A percentile compares a stretch with the other conserved stretches of the same genome.
phyloP scores from a whole-genome alignment of 768 basidiomycete species.

The Lyophyllum atratum region DNA sequence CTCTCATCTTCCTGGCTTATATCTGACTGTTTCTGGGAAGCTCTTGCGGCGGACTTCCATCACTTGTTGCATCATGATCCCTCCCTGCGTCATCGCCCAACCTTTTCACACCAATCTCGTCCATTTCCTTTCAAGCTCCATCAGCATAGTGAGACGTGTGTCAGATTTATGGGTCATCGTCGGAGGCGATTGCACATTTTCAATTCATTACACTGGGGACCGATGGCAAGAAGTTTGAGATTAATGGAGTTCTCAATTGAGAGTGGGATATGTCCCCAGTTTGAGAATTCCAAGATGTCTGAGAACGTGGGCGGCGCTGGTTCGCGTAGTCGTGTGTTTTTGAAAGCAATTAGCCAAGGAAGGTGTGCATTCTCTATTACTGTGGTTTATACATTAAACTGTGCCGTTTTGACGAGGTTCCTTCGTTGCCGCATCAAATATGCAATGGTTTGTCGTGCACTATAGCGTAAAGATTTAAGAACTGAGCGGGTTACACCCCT shows the following conservation, averaged over 20 bases:
- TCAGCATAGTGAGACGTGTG: not conserved
- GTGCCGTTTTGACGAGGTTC: not conserved
- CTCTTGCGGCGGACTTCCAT: not conserved
- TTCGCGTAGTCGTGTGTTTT: not conserved
- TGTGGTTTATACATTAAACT: not conserved
- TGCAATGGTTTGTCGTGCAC: constrained; percentile 16
- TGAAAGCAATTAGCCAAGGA: not conserved
- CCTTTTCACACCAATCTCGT: too few relatives aligned
- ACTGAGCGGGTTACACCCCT: not conserved
- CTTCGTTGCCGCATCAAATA: constrained; percentile 11
- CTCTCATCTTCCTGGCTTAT: not conserved
- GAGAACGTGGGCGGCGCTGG: not conserved
- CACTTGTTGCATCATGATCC: not conserved
- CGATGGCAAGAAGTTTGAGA: not conserved
- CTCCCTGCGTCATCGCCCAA: not conserved
- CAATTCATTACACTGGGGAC: not conserved
- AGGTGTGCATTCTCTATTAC: not conserved
- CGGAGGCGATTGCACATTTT: not conserved
- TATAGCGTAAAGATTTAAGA: not conserved
- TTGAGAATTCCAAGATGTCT: not conserved
- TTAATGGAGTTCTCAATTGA: not conserved
- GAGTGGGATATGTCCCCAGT: not conserved
- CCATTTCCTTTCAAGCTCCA: too few relatives aligned
- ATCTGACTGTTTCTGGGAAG: not conserved
- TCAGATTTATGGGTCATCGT: not conserved